Evolutionary conservation across 495 filamentous ascomycete genomes (phyloP), one percentile per base, ranked within the genome.

Genomic region (Letharia lupina): DNA sequence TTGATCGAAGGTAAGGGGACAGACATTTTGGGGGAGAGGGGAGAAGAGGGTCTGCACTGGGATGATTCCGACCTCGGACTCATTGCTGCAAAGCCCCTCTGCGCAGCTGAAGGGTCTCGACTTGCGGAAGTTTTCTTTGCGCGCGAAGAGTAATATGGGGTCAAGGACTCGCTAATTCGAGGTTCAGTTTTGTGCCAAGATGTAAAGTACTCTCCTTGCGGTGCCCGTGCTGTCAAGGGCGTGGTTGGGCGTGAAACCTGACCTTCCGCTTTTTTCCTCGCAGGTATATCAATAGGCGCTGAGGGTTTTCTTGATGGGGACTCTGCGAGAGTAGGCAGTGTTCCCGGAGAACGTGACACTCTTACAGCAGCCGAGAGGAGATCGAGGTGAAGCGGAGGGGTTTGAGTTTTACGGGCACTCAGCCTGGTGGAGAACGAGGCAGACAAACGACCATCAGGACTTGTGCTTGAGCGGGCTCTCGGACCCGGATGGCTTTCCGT

Each of bases 1-100:
- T 40, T 62, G 45, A 35, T 31, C 15, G 54, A 44, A 41, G 58
- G 61, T 48, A 68, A 70, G 52, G 73, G 73, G 12, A 59, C 71
- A 50, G 57, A 37, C 23, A 37, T 28, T 28, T 54, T 64, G 20
- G 61, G 35, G 47, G 66, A 64, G 61, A 67, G 66, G 5, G 61
- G 66, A 48, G 66, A 67, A n/a, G 66, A 59, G 42, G 66, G 66
- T 58, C 61, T 64, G 33, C 61, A 60, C 12, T 18, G 54, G 4
- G 61, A 41, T 4, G 66, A 40, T 60, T 44, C 58, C 33, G 59
- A 23, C 39, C 37, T 16, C 16, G 64, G 37, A 61, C 33, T 28
- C 45, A 42, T 45, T 45, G 23, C 35, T 33, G 42, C 23, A 39
- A 56, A 56, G 20, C 59, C 45, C 52, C 37, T 44, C 48, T 56